phyloP scores from a whole-genome alignment of 345 rosid genomes.

The Dipteronia dyeriana region DNA sequence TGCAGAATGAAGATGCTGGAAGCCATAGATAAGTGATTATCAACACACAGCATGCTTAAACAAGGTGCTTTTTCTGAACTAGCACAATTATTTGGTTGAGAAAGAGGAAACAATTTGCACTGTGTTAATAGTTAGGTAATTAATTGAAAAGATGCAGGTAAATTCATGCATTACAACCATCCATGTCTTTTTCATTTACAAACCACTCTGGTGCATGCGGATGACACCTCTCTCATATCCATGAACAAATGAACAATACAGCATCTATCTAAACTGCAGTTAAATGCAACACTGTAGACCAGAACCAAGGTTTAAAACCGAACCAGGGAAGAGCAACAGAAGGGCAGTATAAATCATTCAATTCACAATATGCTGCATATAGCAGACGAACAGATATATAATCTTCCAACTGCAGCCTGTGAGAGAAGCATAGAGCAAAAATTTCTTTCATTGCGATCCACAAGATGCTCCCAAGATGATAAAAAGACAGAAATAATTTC shows the following conservation, averaged over 20 bases:
- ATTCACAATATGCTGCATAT: neutral
- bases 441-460: neutral
- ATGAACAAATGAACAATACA: neutral
- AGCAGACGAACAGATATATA: neutral
- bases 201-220: conserved; percentile 27
- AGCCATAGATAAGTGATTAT: conserved; percentile 19
- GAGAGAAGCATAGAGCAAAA: neutral
- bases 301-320: neutral
- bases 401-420: neutral
- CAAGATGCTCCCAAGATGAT: neutral
- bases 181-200: conserved; percentile 34
- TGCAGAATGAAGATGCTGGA: conserved; percentile 14
- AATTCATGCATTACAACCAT: conserved; percentile 19
- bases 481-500: neutral
- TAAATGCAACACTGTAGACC: too few species aligned
- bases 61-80: neutral
- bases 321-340: neutral
- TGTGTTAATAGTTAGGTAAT: conserved; percentile 2
- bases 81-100: neutral
- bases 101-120: neutral
- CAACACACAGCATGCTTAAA: neutral
- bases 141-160: conserved; percentile 3
- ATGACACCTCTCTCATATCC: neutral
- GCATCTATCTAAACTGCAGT: too few species aligned
- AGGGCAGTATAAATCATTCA: neutral